Base-by-base conservation (phyloP, 108 stramenopile genomes). In the Nannochloropsis gaditana region DNA sequence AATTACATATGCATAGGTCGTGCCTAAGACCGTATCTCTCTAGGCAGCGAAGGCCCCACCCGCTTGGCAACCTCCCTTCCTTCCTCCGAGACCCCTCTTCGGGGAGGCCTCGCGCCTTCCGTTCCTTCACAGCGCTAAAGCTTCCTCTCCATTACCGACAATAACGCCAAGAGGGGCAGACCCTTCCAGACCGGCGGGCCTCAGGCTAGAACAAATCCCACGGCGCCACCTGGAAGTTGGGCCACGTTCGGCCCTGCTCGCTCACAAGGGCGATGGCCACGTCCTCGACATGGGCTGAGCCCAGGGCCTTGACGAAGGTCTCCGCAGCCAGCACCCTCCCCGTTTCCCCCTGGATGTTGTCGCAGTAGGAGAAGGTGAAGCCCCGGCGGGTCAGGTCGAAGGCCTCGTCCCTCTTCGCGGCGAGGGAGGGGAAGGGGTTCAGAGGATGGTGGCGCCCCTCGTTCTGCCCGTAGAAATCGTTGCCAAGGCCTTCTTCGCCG, bases 301-400 rank as follows among this genome's bases (percentile, higher is more conserved):
- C 59, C 59, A 73, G n/a, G 6, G 59, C 59, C 59, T 73, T 73
- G n/a, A 73, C n/a, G 19, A 73, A n/a, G 19, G 59, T 73, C 6
- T 73, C 59, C 59, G 59, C 59, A 15, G 59, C 59, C n/a, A 73
- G 59, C 15, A 73, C n/a, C n/a, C 59, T 73, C 59, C 59, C 59
- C 15, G 59, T 73, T 15, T 73, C 59, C 19, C 59, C 59, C 2
- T n/a, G n/a, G 6, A 73, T n/a, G 8, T 73, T 73, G n/a, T 73
- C 59, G 3, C n/a, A 15, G 0, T 73, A 73, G 0, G 59, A 73
- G 59, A 73, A 73, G n/a, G 59, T 73, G n/a, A 73, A 73, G 59
- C 59, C 59, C n/a, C 59, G 59, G 19, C n/a, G 4, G 59, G 59
- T 73, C 59, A n/a, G 19, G n/a, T 73, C 59, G 59, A 73, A 73